Evolutionary conservation across 345 rosid species (phyloP), one percentile per base, ranked within the genome.

Genomic region (Eucalyptus curtisii): DNA sequence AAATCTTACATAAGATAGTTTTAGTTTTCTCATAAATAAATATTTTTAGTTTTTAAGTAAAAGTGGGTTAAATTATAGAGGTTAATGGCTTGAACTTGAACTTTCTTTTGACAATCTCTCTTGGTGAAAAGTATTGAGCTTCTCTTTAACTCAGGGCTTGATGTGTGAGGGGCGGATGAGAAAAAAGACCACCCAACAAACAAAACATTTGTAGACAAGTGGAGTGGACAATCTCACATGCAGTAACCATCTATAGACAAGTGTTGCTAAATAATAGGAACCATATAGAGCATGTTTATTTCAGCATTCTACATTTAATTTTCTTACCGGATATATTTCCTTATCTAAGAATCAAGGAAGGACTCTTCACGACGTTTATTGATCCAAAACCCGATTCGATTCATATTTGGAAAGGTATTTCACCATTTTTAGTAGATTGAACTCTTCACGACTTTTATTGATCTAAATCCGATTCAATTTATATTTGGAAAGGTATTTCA

Each of bases 161-260:
- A 53, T 50, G 53, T 16, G 53, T 50, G 53, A 45, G 48, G 8
- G 53, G 53, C 3, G 0, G 2, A 13, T 50, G 53, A 50, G 53
- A 19, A 52, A 52, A 17, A 52, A 19, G 55, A 52, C 24, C 9
- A 3, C 55, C 24, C 6, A 52, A 52, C 55, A 52, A 52, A 52
- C 55, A 7, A 52, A 52, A 52, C 55, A 52, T 52, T 52, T 52
- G 50, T 49, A 52, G 57, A 19, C 57, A 52, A 30, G 33, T 13
- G 33, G 33, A 30, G 71, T 30, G 3, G 71, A 61, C 3, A 14
- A 37, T 71, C 13, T 19, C 1, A 37, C 25, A 71, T 9, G 81
- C 6, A 8, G 4, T 10, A 40, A 37, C 8, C 45, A 37, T 71
- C 1, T 2, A 1, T 37, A 1, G 13, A 17, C 7, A 5, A 5